Evolutionary conservation across 2,329 filamentous ascomycete species (phyloP), one percentile per base, ranked within the genome.

Genomic region (Neofusicoccum laricinum): DNA sequence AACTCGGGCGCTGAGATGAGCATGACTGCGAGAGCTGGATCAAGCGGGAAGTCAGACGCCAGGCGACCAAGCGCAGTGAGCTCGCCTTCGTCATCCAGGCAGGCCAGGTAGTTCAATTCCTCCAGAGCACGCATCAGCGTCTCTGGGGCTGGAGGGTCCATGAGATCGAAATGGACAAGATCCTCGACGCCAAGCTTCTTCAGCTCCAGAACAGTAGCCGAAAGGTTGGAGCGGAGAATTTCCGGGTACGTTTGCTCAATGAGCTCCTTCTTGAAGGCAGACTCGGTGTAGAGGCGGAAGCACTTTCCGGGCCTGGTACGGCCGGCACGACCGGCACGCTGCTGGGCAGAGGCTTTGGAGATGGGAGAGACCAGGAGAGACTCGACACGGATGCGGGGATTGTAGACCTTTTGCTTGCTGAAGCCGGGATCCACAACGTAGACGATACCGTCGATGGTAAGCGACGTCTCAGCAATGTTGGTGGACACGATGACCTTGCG

Each of bases 401-500:
- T 98, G 83, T 98, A 99, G 67, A 98, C 95, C 80, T 98, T 99
- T 74, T 99, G 95, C 82, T 99, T 99, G 81, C 93, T 97, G 82
- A 99, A 99, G 40, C 95, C 95, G 2, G 95, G 94, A 73, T 99
- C 95, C n/a, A 99, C 94, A 38, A 99, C 95, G 73, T 97, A 99
- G 40, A 99, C 95, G 68, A 99, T 99, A 75, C 95, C 95, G 74
- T 99, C 95, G 66, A 99, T 99, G 51, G 95, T 99, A 78, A 99
- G 86, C 72, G 90, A 94, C 0, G 95, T 99, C 81, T 99, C 95
- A 49, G 95, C 95, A 77, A 99, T 99, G 78, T 99, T 99, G 69
- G 95, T 99, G 10, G 93, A 92, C 34, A 99, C 86, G 70, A 99
- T 96, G 74, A 89, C 89, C 78, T 99, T 99, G 67, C 95, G 86